Percentiles rank a stretch among this genome's conserved stretches.
These are phyloP conservation scores for Aspergillus chevalieri DNA, from an alignment of 2,329 filamentous ascomycete genomes.

Conservation along the genomic window DNA sequence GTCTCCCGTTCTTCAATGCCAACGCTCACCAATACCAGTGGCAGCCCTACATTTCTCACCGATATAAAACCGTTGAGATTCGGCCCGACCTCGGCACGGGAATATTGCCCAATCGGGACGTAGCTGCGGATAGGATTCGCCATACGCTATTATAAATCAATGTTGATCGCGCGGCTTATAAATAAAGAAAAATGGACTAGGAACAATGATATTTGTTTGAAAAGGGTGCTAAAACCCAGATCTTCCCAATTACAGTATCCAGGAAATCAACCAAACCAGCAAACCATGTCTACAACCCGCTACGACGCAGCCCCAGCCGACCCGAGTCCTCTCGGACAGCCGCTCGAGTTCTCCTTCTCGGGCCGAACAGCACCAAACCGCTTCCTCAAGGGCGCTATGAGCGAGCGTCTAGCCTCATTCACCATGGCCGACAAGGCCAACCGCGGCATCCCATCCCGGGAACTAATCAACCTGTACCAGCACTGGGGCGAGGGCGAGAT, in stretches of 20 bases:
- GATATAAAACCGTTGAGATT: no score
- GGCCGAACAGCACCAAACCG: slow-evolving; percentile 55
- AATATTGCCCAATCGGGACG: no score
- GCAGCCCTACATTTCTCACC: no score
- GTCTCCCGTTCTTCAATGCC: no score
- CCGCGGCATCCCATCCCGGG: slow-evolving; percentile 50
- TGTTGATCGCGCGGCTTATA: no score
- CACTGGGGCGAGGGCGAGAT: slow-evolving; percentile 55
- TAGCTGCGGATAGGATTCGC: no score
- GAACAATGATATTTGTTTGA: no score
- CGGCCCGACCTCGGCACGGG: no score
- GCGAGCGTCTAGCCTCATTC: slow-evolving; percentile 58
- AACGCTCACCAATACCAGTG: no score
- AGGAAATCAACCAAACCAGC: not conserved
- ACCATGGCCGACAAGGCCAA: slow-evolving; percentile 46
- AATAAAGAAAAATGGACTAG: no score
- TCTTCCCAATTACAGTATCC: not conserved
- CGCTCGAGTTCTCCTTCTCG: slow-evolving; percentile 48
- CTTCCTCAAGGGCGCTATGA: slow-evolving; percentile 65
- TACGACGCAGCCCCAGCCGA: not conserved
- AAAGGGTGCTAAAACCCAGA: not conserved
- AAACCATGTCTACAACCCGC: not conserved
- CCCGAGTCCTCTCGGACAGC: slow-evolving; percentile 36
- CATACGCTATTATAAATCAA: no score
- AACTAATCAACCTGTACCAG: slow-evolving; percentile 53